phyloP scores from a whole-genome alignment of 768 basidiomycete species.

The Russula sp. region DNA sequence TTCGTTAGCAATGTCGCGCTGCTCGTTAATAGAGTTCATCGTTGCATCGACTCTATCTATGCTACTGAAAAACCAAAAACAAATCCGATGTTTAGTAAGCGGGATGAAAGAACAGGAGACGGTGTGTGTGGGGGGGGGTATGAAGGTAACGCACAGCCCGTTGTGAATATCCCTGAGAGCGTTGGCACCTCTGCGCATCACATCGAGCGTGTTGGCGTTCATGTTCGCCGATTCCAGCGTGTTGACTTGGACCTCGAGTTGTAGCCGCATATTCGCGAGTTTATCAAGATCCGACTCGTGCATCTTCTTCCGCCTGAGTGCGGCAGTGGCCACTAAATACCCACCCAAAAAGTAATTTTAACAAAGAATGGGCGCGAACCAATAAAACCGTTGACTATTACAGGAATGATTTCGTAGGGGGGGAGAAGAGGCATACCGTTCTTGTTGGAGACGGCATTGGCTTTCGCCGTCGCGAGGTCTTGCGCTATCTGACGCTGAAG shows the following conservation, averaged over 20 bases:
- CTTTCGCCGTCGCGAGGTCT: conserved; percentile 83
- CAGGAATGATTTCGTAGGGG: no score
- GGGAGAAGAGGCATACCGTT: conserved; percentile 47
- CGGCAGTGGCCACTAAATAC: conserved; percentile 73
- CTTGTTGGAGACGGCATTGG: conserved; percentile 92
- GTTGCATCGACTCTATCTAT: conserved; percentile 85
- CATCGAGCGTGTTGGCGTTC: conserved; percentile 94
- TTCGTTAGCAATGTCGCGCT: conserved; percentile 88
- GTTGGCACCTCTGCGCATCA: conserved; percentile 92
- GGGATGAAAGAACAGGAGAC: neutral
- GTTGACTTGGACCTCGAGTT: conserved; percentile 94
- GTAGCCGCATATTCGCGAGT: conserved; percentile 76
- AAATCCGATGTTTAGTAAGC: neutral
- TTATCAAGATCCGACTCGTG: conserved; percentile 82
- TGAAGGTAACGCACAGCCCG: conserved; percentile 57
- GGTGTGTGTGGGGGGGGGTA: neutral
- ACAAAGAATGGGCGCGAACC: neutral
- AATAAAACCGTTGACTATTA: neutral
- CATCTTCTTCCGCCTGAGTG: conserved; percentile 89
- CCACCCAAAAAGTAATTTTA: neutral
- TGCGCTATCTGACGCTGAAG: conserved; percentile 96
- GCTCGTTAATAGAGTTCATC: conserved; percentile 83
- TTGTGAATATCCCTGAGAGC: conserved; percentile 88
- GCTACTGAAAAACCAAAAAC: conserved; percentile 40
- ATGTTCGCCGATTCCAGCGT: conserved; percentile 96